A percentile compares a stretch with the other conserved stretches of the same genome.
Conservation (phyloP, 192 early-diverging fungal species). For the Coemansia sp. region DNA sequence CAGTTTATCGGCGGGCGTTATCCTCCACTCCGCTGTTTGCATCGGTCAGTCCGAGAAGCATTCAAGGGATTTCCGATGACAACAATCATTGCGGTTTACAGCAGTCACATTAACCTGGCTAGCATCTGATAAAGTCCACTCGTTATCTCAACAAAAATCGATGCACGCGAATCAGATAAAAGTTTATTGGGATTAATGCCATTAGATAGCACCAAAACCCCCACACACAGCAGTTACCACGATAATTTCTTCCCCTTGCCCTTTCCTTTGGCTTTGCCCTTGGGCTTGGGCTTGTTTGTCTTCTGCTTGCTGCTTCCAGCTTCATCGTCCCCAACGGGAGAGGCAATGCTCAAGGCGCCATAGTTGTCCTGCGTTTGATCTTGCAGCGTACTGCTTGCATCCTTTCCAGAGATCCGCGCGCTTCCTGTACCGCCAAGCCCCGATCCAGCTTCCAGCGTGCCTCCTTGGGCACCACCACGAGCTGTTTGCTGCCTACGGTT, state of each 20-base stretch:
- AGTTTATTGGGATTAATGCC: too few relatives aligned
- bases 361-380: not conserved
- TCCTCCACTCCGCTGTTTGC: not conserved
- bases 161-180: too few relatives aligned
- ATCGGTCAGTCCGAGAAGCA: conserved; percentile 1
- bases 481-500: conserved; percentile 17
- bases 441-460: conserved; percentile 31
- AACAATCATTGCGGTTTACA: not conserved
- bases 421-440: conserved; percentile 53
- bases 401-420: conserved; percentile 40
- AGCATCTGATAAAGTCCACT: not conserved
- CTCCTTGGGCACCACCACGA: conserved; percentile 47
- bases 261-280: conserved; percentile 37
- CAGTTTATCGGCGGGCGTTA: not conserved
- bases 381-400: not conserved
- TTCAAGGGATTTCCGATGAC: not conserved
- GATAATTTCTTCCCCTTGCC: conserved; percentile 21
- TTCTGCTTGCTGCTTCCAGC: conserved; percentile 17
- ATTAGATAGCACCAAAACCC: too few relatives aligned
- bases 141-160: too few relatives aligned
- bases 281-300: conserved; percentile 18
- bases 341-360: not conserved
- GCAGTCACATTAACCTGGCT: not conserved
- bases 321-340: not conserved
- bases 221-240: too few relatives aligned